Percentiles rank a stretch among this genome's conserved stretches.
Evolutionary conservation across 257 asterid genomes (phyloP).

Genomic region (Lavandula angustifolia): DNA sequence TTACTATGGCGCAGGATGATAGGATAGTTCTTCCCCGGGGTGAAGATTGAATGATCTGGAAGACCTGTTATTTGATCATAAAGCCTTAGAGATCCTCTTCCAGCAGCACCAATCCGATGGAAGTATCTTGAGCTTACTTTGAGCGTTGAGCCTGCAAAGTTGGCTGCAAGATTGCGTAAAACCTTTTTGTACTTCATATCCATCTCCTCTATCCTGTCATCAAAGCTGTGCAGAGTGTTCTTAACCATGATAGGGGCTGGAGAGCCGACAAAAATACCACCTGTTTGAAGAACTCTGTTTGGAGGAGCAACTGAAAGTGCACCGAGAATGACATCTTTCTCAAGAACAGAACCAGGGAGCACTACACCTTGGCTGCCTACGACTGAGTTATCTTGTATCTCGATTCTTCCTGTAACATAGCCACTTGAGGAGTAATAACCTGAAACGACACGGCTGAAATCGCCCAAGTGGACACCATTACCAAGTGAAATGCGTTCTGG

Average conservation of each 20-base stretch:
- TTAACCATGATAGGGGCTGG: slow-evolving; percentile 60
- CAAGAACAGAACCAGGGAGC: slow-evolving; percentile 64
- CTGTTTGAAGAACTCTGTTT: slow-evolving; percentile 40
- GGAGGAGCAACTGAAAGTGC: slow-evolving; percentile 68
- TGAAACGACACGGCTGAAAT: slow-evolving; percentile 51
- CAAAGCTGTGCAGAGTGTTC: slow-evolving; percentile 42
- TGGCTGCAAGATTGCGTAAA: slow-evolving; percentile 63
- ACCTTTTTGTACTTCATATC: slow-evolving; percentile 56
- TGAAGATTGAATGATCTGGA: slow-evolving; percentile 55
- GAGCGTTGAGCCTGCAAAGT: slow-evolving; percentile 57
- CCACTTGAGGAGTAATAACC: slow-evolving; percentile 49
- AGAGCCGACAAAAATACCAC: slow-evolving; percentile 65
- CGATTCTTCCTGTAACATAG: slow-evolving; percentile 36
- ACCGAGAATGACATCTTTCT: slow-evolving; percentile 64
- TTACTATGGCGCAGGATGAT: slow-evolving; percentile 61
- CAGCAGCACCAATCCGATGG: slow-evolving; percentile 61
- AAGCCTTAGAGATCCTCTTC: slow-evolving; percentile 48
- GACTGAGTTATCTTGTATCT: slow-evolving; percentile 55
- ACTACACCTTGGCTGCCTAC: slow-evolving; percentile 60
- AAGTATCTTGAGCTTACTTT: slow-evolving; percentile 57
- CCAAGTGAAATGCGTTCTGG: slow-evolving; percentile 52
- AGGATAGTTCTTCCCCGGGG: slow-evolving; percentile 43
- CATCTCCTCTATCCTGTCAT: slow-evolving; percentile 69
- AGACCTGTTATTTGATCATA: slow-evolving; percentile 44
- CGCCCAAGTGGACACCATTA: slow-evolving; percentile 70